Evolutionary conservation across 2,329 filamentous ascomycete genomes (phyloP), one percentile per base, ranked within the genome.

Genomic region (Orbilia javanica): DNA sequence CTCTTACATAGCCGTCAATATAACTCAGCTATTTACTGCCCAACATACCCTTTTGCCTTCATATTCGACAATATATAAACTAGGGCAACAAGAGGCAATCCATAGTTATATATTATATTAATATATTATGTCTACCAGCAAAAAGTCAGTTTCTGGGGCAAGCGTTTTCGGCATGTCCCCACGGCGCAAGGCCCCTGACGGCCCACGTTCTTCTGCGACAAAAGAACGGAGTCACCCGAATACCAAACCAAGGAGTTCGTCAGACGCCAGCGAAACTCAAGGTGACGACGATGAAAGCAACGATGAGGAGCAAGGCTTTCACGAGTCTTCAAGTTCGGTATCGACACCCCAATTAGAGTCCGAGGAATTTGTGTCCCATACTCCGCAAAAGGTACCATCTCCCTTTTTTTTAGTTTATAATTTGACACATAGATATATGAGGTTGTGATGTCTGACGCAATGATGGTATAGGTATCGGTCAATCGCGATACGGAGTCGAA

Each of bases 231-330:
- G n/a, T 1, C 29, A 7, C 1, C 4, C 27, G 25, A 10, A 10
- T 13, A 13, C 15, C 15, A 57, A 34, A 3, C 36, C 52, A 10
- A n/a, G 29, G 1, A 36, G 10, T 1, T 11, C 29, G 2, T 57
- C 52, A 11, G 29, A 36, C 8, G 20, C 3, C 22, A 57, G 52
- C 29, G 52, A 57, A 7, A 13, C 11, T 4, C n/a, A 22, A 6
- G 29, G 29, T 10, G 52, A 57, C n/a, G 52, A 36, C n/a, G 52
- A 57, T 29, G 52, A 36, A 36, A 57, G 52, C 10, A 57, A 57
- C 7, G 52, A 36, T n/a, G 52, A 57, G 7, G 52, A 57, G n/a
- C n/a, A n/a, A 10, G 29, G 29, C 18, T 57, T 36, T 57, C 29
- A 22, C 18, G 52, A 55, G 36, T 55, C 52, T 3, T 34, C 29